Evolutionary conservation across 805 yeast species (phyloP), one percentile per base, ranked within the genome.

Genomic region (Metschnikowia aberdeeniae): DNA sequence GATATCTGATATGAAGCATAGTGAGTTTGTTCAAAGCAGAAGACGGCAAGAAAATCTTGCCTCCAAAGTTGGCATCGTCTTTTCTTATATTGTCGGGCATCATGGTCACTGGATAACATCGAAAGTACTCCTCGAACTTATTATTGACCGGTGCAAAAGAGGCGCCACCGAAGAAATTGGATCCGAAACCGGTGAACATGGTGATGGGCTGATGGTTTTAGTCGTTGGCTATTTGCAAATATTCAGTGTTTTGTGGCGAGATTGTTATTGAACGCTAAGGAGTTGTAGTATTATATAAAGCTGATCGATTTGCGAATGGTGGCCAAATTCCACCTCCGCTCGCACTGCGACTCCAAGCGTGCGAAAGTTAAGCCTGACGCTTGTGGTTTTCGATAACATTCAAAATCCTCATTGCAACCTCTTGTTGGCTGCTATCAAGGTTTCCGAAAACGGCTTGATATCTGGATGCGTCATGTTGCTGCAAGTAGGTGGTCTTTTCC

Each of bases 31-130:
- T 86, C 52, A 93, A 76, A 0, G 98, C 93, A 32, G 96, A 86
- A 19, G 95, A 93, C 4, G 99, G 99, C 40, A 93, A 64, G 51
- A 92, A 89, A 44, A 93, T 89, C 70, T 93, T 93, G 51, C 99
- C 99, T 10, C 99, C 98, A 66, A 68, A 92, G 59, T 93, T 89
- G 41, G 95, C 84, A 49, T 79, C 87, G 46, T 84, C 87, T 63
- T 85, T 78, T 50, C 89, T 66, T 49, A 75, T 74, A 55, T 75
- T 56, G 61, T 83, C 95, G 11, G 89, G 84, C 95, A 92, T 86
- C 89, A 86, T 86, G 1, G 85, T 75, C 28, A 92, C 79, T 2
- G 99, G 97, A 62, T 89, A 93, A 60, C 96, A 85, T 58, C 99
- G 77, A 70, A 88, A 93, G 64, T 78, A 86, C 52, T 89, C 97